phyloP scores from a whole-genome alignment of 345 rosid species.

The Syzygium jambos region DNA sequence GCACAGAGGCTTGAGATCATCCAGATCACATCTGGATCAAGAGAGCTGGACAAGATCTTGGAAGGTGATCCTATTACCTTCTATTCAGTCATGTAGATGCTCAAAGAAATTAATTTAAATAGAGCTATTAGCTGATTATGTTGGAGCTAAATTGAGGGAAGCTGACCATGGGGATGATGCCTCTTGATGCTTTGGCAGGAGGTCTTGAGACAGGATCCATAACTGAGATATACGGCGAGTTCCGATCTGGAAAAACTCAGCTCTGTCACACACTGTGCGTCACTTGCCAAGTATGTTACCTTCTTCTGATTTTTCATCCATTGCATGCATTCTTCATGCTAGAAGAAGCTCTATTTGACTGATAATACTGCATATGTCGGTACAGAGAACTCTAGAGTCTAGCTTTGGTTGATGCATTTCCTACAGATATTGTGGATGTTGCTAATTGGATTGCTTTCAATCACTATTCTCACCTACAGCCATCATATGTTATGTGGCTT shows the following conservation, averaged over 20 bases:
- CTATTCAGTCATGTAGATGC: background rate
- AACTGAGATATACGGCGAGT: constrained; percentile 94
- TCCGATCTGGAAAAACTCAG: constrained; percentile 97
- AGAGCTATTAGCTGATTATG: background rate
- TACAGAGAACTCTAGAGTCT: background rate
- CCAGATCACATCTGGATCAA: constrained; percentile 94
- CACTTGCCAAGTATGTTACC: constrained; percentile 70
- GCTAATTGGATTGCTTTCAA: background rate
- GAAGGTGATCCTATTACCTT: constrained; percentile 39
- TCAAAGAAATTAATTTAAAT: background rate
- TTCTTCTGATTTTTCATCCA: background rate
- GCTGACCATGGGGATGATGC: background rate
- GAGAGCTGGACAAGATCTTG: constrained; percentile 90
- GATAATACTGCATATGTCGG: background rate
- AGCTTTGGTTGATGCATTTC: background rate
- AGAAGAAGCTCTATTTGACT: background rate
- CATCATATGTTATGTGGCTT: background rate
- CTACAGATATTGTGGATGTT: background rate
- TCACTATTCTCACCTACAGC: background rate
- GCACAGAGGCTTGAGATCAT: constrained; percentile 91
- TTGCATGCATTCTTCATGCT: background rate
- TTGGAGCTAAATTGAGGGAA: background rate
- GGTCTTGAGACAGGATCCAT: constrained; percentile 97
- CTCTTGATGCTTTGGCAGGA: constrained; percentile 23
- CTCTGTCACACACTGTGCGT: constrained; percentile 95